Evolutionary conservation across 257 asterid genomes (phyloP).

Genomic region (Solanum acaule): DNA sequence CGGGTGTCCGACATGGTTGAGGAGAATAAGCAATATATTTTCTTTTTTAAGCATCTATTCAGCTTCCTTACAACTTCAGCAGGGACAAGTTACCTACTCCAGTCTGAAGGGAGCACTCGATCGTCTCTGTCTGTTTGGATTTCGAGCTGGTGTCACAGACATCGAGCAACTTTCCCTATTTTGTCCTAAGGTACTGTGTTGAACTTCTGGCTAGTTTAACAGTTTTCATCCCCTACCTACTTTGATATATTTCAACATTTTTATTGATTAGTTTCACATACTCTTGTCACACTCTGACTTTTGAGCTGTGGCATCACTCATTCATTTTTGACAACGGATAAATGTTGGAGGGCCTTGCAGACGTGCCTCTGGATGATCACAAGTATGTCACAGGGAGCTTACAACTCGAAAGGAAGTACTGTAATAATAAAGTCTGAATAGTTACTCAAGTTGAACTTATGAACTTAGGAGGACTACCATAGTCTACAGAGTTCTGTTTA

Average conservation of each 20-base stretch:
- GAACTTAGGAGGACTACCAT: background rate
- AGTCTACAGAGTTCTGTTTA: background rate
- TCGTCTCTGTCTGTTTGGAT: slow-evolving; percentile 40
- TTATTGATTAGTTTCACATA: background rate
- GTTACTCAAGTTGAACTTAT: background rate
- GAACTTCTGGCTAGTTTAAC: background rate
- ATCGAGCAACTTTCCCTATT: slow-evolving; percentile 57
- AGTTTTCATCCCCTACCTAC: background rate
- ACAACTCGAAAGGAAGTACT: background rate
- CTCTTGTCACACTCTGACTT: background rate
- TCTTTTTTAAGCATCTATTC: slow-evolving; percentile 48
- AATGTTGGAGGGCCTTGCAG: background rate
- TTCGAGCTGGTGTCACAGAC: slow-evolving; percentile 29
- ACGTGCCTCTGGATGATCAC: background rate
- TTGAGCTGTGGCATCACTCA: background rate
- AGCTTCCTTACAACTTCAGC: slow-evolving; percentile 47
- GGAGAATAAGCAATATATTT: slow-evolving; percentile 47
- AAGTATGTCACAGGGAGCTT: background rate
- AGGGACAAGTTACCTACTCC: slow-evolving; percentile 24
- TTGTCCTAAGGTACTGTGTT: slow-evolving; percentile 62
- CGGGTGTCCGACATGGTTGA: slow-evolving; percentile 70
- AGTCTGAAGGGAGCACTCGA: slow-evolving; percentile 35
- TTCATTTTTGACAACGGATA: background rate
- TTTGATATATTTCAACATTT: background rate
- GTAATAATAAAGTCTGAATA: background rate